Conservation (phyloP, 805 yeast genomes). For the Lipomyces sp. region DNA sequence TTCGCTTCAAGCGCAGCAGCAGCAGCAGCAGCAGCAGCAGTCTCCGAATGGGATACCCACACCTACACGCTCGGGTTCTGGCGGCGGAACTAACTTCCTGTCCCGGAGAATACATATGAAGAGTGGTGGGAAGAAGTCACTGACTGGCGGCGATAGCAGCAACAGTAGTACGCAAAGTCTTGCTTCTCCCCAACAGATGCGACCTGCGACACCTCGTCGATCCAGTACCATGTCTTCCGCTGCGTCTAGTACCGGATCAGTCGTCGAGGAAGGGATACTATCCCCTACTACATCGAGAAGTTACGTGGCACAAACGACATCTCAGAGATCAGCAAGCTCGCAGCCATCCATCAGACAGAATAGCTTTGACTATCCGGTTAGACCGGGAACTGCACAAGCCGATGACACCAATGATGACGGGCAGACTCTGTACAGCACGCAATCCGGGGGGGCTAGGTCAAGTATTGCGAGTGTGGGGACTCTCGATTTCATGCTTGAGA, state of each 20-base stretch:
- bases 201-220: neutral
- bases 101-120: conserved; percentile 19
- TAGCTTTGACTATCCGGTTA: conserved; percentile 12
- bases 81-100: conserved; percentile 16
- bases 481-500: conserved; percentile 57
- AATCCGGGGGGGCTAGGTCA: conserved; percentile 9
- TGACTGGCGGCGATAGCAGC: conserved; percentile 5
- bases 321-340: conserved; percentile 14
- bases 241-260: conserved; percentile 7
- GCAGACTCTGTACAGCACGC: conserved; percentile 12
- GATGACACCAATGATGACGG: conserved; percentile 21
- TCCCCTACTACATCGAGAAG: neutral
- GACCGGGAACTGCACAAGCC: conserved; percentile 18
- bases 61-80: conserved; percentile 22
- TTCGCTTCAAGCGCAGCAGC: conserved; percentile 12
- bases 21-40: conserved; percentile 18
- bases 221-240: neutral
- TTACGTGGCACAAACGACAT: conserved; percentile 2
- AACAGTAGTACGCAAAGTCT: conserved; percentile 4
- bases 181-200: neutral
- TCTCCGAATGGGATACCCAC: conserved; percentile 10
- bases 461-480: conserved; percentile 15
- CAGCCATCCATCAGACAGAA: conserved; percentile 12
- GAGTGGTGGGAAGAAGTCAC: conserved; percentile 14
- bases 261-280: neutral